Evolutionary conservation across 1,284 basidiomycete genomes (phyloP).

Genomic region (Anthracocystis walkeri): DNA sequence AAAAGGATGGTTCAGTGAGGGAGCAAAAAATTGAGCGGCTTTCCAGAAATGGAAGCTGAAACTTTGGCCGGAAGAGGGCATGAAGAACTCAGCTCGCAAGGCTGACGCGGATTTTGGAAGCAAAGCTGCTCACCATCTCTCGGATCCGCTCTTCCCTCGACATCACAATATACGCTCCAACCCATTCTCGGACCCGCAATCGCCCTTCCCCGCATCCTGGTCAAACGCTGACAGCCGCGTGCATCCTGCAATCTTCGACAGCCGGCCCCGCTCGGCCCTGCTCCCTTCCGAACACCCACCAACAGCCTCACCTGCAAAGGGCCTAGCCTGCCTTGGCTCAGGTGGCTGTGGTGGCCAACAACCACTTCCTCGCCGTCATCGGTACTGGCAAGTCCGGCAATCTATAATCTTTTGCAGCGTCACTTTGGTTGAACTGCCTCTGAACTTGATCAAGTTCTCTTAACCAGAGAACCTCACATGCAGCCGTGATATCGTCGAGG

Average conservation of each 20-base stretch:
- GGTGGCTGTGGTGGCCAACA: conserved; percentile 10
- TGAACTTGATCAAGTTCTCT: neutral
- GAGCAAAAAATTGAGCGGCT: neutral
- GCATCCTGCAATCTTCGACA: conserved; percentile 15
- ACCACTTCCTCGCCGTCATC: conserved; percentile 14
- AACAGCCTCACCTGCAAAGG: neutral
- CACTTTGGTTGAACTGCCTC: neutral
- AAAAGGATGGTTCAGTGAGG: neutral
- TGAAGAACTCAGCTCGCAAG: too few species aligned
- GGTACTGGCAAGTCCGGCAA: conserved; percentile 6
- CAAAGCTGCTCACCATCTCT: conserved; percentile 33
- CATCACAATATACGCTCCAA: conserved; percentile 30
- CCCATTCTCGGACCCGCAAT: conserved; percentile 40
- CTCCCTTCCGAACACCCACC: conserved; percentile 2
- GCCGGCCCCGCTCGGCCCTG: neutral
- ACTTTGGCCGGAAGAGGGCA: neutral
- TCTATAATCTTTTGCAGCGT: neutral
- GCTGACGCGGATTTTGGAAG: conserved; percentile 3
- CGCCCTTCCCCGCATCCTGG: conserved; percentile 22
- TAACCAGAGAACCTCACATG: neutral
- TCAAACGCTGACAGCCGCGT: conserved; percentile 6
- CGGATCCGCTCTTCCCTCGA: conserved; percentile 40
- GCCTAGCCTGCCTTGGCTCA: conserved; percentile 13
- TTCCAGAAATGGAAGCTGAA: conserved; percentile 5
- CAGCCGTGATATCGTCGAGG: conserved; percentile 2